A percentile compares a stretch with the other conserved stretches of the same genome.
Conservation (phyloP, 1,284 basidiomycete genomes). For the Mrakiaceae sp. region DNA sequence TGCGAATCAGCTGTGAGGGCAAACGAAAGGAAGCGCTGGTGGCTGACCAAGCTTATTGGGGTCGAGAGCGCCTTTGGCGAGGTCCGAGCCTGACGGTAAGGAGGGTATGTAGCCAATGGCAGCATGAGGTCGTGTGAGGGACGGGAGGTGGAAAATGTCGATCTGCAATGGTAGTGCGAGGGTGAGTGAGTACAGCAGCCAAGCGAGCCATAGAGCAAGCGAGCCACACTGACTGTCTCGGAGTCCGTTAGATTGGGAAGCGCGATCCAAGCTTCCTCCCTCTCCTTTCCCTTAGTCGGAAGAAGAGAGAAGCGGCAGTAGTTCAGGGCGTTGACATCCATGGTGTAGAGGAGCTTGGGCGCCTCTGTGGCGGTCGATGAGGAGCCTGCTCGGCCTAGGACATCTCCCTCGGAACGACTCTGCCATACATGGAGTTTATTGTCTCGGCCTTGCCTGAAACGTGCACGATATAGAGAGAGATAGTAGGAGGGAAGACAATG, state of each 20-base stretch:
- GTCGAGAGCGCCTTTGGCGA: slow-evolving; percentile 2
- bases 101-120: slow-evolving; percentile 40
- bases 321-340: slow-evolving; percentile 80
- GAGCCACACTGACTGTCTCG: slow-evolving; percentile 47
- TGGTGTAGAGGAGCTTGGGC: slow-evolving; percentile 48
- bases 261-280: slow-evolving; percentile 48
- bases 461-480: neutral
- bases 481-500: neutral
- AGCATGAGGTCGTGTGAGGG: slow-evolving; percentile 55
- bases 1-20: slow-evolving; percentile 4
- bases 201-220: no score
- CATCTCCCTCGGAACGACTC: slow-evolving; percentile 2
- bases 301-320: slow-evolving; percentile 68
- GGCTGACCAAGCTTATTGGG: slow-evolving; percentile 9
- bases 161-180: neutral
- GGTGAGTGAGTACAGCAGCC: neutral
- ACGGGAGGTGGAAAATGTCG: slow-evolving; percentile 65
- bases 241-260: slow-evolving; percentile 80
- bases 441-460: neutral
- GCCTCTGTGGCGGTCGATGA: slow-evolving; percentile 41
- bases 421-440: slow-evolving; percentile 55
- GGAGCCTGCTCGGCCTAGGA: slow-evolving; percentile 45
- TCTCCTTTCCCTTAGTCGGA: slow-evolving; percentile 16
- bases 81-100: slow-evolving; percentile 21
- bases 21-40: neutral